phyloP scores from a whole-genome alignment of 106 monocot genomes.

The Hemerocallis citrina region DNA sequence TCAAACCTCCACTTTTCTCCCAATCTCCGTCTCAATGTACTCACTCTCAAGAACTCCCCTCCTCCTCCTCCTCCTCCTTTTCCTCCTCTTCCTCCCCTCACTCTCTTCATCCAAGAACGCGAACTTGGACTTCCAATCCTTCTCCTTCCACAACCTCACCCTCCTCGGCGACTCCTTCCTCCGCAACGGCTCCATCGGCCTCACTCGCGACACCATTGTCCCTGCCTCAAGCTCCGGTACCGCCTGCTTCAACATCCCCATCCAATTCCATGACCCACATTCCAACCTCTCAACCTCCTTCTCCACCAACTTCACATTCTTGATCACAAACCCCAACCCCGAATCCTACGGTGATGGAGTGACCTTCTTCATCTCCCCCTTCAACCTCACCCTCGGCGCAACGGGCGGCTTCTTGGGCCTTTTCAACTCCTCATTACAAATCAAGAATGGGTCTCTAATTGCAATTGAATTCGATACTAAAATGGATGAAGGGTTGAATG shows the following conservation, averaged over 20 bases:
- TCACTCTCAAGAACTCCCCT: background rate
- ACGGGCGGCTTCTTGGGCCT: conserved; percentile 44
- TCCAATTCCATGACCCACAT: conserved; percentile 31
- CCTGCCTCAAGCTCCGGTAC: conserved; percentile 48
- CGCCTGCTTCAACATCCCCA: conserved; percentile 29
- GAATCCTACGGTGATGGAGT: conserved; percentile 40
- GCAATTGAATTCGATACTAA: conserved; percentile 57
- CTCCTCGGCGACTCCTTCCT: conserved; percentile 75
- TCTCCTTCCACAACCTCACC: conserved; percentile 63
- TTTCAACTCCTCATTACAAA: conserved; percentile 20
- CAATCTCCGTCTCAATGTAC: too few species aligned
- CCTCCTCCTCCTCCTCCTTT: conserved; percentile 3
- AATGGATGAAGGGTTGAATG: conserved; percentile 33
- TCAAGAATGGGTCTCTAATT: conserved; percentile 7
- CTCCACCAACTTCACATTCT: conserved; percentile 71
- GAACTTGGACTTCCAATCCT: conserved; percentile 27
- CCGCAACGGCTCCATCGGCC: conserved; percentile 38
- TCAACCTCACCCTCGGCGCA: conserved; percentile 26
- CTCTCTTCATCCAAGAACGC: background rate
- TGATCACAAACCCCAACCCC: conserved; percentile 33
- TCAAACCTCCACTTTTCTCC: too few species aligned
- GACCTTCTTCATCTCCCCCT: conserved; percentile 64
- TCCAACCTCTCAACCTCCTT: conserved; percentile 38
- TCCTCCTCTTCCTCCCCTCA: background rate
- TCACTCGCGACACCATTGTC: conserved; percentile 44